Percentiles rank a stretch among this genome's conserved stretches.
phyloP scores from a whole-genome alignment of 2,329 filamentous ascomycete genomes.

The Phyllosticta citriasiana region DNA sequence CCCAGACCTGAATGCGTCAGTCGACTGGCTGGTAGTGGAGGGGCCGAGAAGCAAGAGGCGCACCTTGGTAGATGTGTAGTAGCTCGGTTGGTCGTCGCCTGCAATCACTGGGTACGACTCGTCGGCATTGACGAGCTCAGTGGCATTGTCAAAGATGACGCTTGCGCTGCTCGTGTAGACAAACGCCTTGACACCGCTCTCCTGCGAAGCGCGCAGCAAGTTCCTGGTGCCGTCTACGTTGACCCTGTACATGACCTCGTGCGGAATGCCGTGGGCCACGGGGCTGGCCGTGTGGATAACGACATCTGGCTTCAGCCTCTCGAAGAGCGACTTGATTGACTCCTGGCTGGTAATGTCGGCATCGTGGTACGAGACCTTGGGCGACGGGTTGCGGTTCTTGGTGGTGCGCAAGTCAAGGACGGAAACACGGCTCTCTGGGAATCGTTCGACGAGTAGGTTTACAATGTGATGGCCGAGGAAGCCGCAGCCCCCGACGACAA shows the following conservation, averaged over 20 bases:
- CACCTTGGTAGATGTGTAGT: slow-evolving; percentile 42
- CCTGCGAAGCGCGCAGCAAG: slow-evolving; percentile 37
- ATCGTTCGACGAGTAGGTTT: slow-evolving; percentile 31
- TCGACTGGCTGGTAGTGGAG: too few relatives aligned
- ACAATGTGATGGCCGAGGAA: slow-evolving; percentile 44
- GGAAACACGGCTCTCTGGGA: slow-evolving; percentile 34
- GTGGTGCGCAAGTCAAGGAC: slow-evolving; percentile 39
- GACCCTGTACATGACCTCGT: slow-evolving; percentile 38
- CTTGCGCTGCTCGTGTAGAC: slow-evolving; percentile 44
- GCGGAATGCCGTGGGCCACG: slow-evolving; percentile 15
- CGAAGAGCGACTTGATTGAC: slow-evolving; percentile 32
- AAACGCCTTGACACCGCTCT: slow-evolving; percentile 41
- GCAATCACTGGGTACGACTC: slow-evolving; percentile 38
- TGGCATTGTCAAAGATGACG: slow-evolving; percentile 36
- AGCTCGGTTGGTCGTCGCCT: slow-evolving; percentile 38
- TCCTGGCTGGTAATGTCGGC: slow-evolving; percentile 40
- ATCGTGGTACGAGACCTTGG: slow-evolving; percentile 38
- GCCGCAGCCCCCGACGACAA: slow-evolving; percentile 42
- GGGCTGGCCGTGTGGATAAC: slow-evolving; percentile 41
- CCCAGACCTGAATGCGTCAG: slow-evolving; percentile 27
- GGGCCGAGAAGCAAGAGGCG: background rate
- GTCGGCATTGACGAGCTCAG: slow-evolving; percentile 39
- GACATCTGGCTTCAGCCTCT: slow-evolving; percentile 34
- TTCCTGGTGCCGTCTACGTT: slow-evolving; percentile 43
- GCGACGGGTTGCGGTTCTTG: slow-evolving; percentile 28